Evolutionary conservation across 2,329 filamentous ascomycete genomes (phyloP).

Genomic region (Arthrinium phaeospermum): DNA sequence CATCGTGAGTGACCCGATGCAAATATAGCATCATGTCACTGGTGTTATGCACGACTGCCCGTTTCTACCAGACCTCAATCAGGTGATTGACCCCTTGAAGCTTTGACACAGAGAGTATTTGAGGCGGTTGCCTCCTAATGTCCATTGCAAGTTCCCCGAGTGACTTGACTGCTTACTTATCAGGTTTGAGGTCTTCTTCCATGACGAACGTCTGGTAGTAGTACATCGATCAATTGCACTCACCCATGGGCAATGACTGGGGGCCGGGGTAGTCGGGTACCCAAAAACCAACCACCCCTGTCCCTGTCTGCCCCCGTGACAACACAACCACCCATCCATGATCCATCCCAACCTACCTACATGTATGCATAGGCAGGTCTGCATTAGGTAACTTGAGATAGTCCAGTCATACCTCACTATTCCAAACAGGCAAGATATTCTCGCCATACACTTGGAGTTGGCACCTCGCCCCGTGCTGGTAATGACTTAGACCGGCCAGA

Average conservation of each 20-base stretch:
- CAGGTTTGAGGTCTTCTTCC: too few relatives aligned
- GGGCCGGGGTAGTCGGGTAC: background rate
- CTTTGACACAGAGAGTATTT: background rate
- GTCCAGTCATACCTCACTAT: background rate
- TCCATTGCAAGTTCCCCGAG: background rate
- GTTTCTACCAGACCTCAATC: background rate
- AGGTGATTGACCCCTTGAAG: background rate
- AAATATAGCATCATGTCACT: background rate
- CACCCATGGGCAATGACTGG: background rate
- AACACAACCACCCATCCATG: background rate
- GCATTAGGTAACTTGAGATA: background rate
- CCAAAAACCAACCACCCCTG: background rate
- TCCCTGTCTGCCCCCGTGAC: constrained; percentile 12
- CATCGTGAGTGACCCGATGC: background rate
- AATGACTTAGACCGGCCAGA: background rate
- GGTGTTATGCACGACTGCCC: background rate
- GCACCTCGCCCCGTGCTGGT: background rate
- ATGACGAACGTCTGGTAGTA: too few relatives aligned
- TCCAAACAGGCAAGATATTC: background rate
- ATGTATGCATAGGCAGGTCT: background rate
- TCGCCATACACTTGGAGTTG: background rate
- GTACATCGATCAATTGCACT: background rate
- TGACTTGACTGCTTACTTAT: background rate
- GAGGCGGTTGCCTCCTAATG: background rate
- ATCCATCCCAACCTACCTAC: background rate